Conservation (phyloP, 768 basidiomycete species). For the Lyophyllum decastes region DNA sequence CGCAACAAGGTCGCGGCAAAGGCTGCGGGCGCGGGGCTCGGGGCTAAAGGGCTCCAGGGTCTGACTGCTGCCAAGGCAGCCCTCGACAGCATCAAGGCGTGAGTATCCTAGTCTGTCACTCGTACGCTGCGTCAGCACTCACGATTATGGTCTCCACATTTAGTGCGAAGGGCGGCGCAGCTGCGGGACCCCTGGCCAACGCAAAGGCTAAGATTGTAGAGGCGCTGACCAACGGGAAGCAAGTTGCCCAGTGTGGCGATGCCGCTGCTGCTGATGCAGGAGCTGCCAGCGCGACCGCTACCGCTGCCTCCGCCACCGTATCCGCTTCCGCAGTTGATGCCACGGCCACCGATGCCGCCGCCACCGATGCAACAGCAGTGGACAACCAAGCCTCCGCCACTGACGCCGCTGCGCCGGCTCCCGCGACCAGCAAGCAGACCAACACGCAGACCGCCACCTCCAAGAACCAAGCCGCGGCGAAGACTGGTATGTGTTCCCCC, state of each 20-base stretch:
- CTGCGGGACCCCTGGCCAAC: background rate
- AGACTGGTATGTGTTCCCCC: background rate
- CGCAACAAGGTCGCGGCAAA: background rate
- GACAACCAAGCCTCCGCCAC: no score
- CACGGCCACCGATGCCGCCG: constrained; percentile 2
- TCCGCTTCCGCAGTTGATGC: no score
- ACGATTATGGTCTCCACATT: background rate
- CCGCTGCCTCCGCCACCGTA: no score
- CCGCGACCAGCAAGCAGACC: background rate
- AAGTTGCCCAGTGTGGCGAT: constrained; percentile 4
- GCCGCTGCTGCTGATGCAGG: background rate
- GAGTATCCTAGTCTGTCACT: background rate
- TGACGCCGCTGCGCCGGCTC: background rate
- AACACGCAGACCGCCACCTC: background rate
- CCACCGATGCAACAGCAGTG: background rate
- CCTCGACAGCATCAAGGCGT: constrained; percentile 1
- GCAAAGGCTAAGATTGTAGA: constrained; percentile 4
- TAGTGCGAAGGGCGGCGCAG: background rate
- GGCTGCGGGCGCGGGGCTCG: background rate
- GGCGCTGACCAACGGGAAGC: constrained; percentile 2
- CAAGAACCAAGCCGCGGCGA: background rate
- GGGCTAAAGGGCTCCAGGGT: background rate
- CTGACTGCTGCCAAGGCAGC: constrained; percentile 2
- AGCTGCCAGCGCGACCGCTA: background rate
- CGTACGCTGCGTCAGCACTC: background rate